Conservation (phyloP, 2,329 filamentous ascomycete species). For the Raffaelea deltoideospora region DNA sequence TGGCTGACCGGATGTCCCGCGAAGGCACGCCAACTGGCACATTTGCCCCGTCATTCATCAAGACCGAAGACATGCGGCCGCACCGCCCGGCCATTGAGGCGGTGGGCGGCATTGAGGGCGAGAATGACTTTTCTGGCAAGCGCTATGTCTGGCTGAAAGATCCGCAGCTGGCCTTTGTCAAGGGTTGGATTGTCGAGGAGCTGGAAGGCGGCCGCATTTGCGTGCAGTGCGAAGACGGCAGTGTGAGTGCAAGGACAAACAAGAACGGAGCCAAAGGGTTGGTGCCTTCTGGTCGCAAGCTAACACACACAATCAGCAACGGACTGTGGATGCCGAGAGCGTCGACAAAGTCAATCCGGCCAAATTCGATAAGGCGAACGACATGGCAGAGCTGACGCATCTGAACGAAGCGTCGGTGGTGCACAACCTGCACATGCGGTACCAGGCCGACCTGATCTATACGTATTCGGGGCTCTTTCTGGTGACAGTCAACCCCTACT, state of each 20-base stretch:
- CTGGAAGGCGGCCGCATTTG: slow-evolving; percentile 51
- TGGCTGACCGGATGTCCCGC: slow-evolving; percentile 44
- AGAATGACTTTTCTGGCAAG: slow-evolving; percentile 97
- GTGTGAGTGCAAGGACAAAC: slow-evolving; percentile 33
- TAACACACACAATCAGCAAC: slow-evolving; percentile 45
- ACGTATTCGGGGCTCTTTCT: slow-evolving; percentile 96
- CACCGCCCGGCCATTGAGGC: slow-evolving; percentile 30
- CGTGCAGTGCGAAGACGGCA: slow-evolving; percentile 89
- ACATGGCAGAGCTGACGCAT: slow-evolving; percentile 98
- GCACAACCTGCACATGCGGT: slow-evolving; percentile 88
- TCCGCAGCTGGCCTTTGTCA: slow-evolving; percentile 72
- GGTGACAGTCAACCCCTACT: slow-evolving; percentile 95
- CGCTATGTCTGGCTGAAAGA: slow-evolving; percentile 97
- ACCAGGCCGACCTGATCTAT: slow-evolving; percentile 92
- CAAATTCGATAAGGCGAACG: slow-evolving; percentile 98
- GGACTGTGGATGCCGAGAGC: slow-evolving; percentile 69
- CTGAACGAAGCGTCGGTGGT: slow-evolving; percentile 96
- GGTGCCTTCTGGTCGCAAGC: not conserved
- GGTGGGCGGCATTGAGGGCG: slow-evolving; percentile 71
- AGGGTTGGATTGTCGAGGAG: slow-evolving; percentile 84
- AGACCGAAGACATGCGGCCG: slow-evolving; percentile 58
- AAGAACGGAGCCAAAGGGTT: not conserved
- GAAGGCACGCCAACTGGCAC: slow-evolving; percentile 53
- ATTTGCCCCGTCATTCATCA: slow-evolving; percentile 94
- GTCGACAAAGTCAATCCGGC: slow-evolving; percentile 99